phyloP scores from a whole-genome alignment of 148 eudicot genomes.

The Spergularia marina region DNA sequence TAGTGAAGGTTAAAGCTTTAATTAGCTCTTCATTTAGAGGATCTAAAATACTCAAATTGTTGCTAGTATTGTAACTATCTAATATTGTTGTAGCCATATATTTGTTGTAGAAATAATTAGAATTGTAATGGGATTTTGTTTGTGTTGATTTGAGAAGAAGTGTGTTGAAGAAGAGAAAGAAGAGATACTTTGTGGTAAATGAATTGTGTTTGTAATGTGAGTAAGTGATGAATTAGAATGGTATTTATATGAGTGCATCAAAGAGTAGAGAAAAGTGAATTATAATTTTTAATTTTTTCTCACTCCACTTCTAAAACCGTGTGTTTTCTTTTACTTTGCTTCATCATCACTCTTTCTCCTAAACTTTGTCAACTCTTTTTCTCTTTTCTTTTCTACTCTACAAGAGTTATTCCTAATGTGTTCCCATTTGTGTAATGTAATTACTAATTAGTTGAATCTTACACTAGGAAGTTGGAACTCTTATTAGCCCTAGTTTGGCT shows the following conservation, averaged over 20 bases:
- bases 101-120: neutral
- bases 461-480: neutral
- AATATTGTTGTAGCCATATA: constrained; percentile 22
- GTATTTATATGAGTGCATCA: constrained; percentile 18
- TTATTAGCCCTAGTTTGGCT: neutral
- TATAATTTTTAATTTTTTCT: neutral
- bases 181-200: neutral
- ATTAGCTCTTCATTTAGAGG: constrained; percentile 20
- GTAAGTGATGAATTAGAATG: constrained; percentile 9
- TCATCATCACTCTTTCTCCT: constrained; percentile 17
- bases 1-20: constrained; percentile 15
- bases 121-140: too few species aligned
- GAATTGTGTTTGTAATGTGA: neutral
- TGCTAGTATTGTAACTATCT: constrained; percentile 11
- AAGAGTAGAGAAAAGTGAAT: neutral
- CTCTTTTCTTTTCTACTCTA: neutral
- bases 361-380: constrained; percentile 21
- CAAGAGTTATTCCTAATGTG: constrained; percentile 3
- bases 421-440: neutral
- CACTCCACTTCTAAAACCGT: neutral
- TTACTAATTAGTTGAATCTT: neutral
- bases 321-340: constrained; percentile 25
- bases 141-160: too few species aligned
- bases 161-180: too few species aligned
- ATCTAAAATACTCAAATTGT: constrained; percentile 3